Conservation (phyloP, 768 basidiomycete species). For the Aureoboletus auriporus region DNA sequence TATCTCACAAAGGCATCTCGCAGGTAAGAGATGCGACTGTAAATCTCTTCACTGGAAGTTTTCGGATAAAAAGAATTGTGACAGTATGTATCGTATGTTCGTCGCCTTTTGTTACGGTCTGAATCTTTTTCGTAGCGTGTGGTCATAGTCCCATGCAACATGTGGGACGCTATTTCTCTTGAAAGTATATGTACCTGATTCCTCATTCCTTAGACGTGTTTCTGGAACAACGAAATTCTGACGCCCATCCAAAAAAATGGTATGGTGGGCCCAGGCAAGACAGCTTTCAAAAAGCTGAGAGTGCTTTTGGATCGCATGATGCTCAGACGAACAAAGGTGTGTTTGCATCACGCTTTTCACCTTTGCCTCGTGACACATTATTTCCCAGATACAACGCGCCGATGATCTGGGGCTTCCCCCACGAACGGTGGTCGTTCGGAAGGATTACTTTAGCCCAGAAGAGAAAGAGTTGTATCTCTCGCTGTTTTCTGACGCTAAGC, state of each 20-base stretch:
- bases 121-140: constrained; percentile 51
- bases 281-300: constrained; percentile 90
- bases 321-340: constrained; percentile 84
- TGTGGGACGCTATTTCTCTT: constrained; percentile 33
- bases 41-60: constrained; percentile 97
- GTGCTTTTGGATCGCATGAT: constrained; percentile 91
- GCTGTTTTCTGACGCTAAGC: constrained; percentile 87
- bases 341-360: background rate
- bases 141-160: constrained; percentile 85
- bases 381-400: constrained; percentile 76
- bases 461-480: constrained; percentile 94
- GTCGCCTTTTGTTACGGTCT: background rate
- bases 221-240: constrained; percentile 96
- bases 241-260: constrained; percentile 94
- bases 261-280: constrained; percentile 71
- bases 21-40: constrained; percentile 89
- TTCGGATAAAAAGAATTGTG: constrained; percentile 75
- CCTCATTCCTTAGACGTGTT: constrained; percentile 61
- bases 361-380: background rate
- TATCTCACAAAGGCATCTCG: background rate
- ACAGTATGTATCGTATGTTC: constrained; percentile 47
- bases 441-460: constrained; percentile 93
- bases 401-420: constrained; percentile 97
- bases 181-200: constrained; percentile 5
- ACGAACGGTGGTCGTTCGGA: constrained; percentile 79